A percentile compares a stretch with the other conserved stretches of the same genome.
These are phyloP conservation scores for Entonaema liquescens DNA, from an alignment of 495 filamentous ascomycete genomes.

Conservation along the genomic window DNA sequence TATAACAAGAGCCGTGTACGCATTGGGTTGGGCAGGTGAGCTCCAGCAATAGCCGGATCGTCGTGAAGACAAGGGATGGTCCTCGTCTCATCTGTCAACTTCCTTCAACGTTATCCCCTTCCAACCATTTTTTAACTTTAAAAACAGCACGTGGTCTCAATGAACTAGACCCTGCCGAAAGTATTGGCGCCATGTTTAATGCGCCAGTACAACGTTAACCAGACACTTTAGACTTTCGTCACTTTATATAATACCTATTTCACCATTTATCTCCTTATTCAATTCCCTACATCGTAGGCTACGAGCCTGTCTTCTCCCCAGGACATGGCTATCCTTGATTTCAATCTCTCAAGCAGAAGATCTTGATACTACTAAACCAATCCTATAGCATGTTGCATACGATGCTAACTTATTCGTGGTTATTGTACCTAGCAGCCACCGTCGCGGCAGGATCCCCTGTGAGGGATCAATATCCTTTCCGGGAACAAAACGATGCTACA, in stretches of 20 bases:
- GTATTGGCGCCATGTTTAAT: conserved; percentile 30
- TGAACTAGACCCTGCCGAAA: conserved; percentile 9
- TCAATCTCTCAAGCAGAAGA: neutral
- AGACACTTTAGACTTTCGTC: conserved; percentile 3
- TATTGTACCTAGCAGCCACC: conserved; percentile 13
- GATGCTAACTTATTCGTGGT: conserved; percentile 18
- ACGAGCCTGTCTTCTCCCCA: conserved; percentile 16
- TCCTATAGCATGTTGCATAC: conserved; percentile 11
- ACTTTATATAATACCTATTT: conserved; percentile 24
- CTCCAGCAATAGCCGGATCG: conserved; percentile 19
- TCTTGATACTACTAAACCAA: conserved; percentile 3
- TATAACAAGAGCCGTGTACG: conserved; percentile 2
- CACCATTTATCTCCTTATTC: neutral
- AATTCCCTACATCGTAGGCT: neutral
- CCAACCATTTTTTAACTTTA: neutral
- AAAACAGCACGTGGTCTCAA: neutral
- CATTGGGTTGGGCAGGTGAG: neutral
- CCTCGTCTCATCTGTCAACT: conserved; percentile 4
- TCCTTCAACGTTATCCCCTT: conserved; percentile 4
- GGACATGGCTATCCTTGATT: conserved; percentile 30
- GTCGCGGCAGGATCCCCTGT: conserved; percentile 23
- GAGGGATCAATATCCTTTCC: conserved; percentile 29
- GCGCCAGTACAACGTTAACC: conserved; percentile 18
- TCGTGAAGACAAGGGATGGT: conserved; percentile 11
- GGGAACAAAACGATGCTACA: conserved; percentile 16